These are phyloP conservation scores for Lyophyllum shimeji DNA, from an alignment of 768 basidiomycete species.

Conservation along the genomic window DNA sequence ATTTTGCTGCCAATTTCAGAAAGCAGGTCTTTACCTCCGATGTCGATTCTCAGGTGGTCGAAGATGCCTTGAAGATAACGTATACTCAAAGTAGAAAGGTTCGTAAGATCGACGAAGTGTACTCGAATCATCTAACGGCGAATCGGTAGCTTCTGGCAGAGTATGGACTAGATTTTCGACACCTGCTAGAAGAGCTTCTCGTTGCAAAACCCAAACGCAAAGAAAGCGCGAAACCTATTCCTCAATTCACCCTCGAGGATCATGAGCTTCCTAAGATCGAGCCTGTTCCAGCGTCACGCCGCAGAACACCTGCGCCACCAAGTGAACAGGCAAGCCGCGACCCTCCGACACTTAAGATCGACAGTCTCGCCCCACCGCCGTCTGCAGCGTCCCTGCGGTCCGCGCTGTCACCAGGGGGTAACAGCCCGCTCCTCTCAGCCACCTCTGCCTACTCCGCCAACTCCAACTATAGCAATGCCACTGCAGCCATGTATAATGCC, in stretches of 20 bases:
- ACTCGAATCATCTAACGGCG: background rate
- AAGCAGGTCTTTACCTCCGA: slow-evolving; percentile 91
- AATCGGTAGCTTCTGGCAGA: slow-evolving; percentile 75
- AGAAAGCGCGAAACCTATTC: slow-evolving; percentile 25
- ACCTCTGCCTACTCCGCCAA: slow-evolving; percentile 16
- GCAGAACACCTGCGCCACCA: slow-evolving; percentile 11
- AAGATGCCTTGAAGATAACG: slow-evolving; percentile 79
- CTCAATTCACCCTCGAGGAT: slow-evolving; percentile 30
- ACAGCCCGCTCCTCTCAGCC: slow-evolving; percentile 16
- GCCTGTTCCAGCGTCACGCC: slow-evolving; percentile 19
- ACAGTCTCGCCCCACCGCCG: slow-evolving; percentile 14
- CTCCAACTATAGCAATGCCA: slow-evolving; percentile 10
- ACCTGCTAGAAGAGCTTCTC: slow-evolving; percentile 79
- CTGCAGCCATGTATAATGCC: slow-evolving; percentile 13
- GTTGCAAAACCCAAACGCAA: slow-evolving; percentile 53
- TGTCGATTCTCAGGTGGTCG: slow-evolving; percentile 63
- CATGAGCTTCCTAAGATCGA: slow-evolving; percentile 27
- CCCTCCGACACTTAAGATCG: slow-evolving; percentile 7
- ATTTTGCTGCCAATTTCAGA: slow-evolving; percentile 81
- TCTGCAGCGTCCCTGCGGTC: slow-evolving; percentile 14
- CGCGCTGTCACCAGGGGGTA: slow-evolving; percentile 17
- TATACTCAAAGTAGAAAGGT: slow-evolving; percentile 85
- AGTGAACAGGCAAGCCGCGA: background rate
- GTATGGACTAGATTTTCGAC: slow-evolving; percentile 92
- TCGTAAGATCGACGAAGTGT: slow-evolving; percentile 12